Percentiles rank a stretch among this genome's conserved stretches.
Evolutionary conservation across 306 rosid genomes (phyloP).

Genomic region (Glycine tomentella): DNA sequence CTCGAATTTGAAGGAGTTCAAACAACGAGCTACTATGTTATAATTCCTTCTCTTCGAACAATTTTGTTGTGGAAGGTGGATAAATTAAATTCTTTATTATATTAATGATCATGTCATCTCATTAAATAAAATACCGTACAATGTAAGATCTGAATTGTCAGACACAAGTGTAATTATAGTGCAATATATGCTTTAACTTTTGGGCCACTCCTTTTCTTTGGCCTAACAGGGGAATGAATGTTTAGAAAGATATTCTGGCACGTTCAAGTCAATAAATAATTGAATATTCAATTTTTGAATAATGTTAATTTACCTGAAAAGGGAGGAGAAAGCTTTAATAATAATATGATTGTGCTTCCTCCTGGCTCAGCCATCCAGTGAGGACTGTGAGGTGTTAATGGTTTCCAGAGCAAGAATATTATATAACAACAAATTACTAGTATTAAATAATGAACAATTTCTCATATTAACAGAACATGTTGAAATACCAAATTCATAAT

Average conservation of each 20-base stretch:
- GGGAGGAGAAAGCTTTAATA: background rate
- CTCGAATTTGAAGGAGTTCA: background rate
- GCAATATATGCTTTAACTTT: background rate
- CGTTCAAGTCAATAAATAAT: background rate
- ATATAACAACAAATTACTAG: background rate
- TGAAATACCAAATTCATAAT: background rate
- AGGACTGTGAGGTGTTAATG: too few species aligned
- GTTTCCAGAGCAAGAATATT: background rate
- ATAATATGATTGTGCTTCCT: background rate
- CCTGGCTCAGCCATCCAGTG: background rate
- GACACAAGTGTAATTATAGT: background rate
- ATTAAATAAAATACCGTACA: slow-evolving; percentile 7
- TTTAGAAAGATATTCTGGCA: background rate
- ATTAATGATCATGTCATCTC: background rate
- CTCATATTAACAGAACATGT: background rate
- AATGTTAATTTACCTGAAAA: background rate
- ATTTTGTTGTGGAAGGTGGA: background rate
- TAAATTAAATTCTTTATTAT: background rate
- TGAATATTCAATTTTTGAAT: background rate
- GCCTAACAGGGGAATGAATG: too few species aligned
- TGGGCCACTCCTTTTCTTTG: background rate
- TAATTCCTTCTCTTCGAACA: background rate
- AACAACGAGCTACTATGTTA: background rate
- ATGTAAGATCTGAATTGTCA: background rate
- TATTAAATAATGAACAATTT: background rate